A percentile compares a stretch with the other conserved stretches of the same genome.
These are phyloP conservation scores for Aquilaria agallochum DNA, from an alignment of 441 rosid species.

Conservation along the genomic window DNA sequence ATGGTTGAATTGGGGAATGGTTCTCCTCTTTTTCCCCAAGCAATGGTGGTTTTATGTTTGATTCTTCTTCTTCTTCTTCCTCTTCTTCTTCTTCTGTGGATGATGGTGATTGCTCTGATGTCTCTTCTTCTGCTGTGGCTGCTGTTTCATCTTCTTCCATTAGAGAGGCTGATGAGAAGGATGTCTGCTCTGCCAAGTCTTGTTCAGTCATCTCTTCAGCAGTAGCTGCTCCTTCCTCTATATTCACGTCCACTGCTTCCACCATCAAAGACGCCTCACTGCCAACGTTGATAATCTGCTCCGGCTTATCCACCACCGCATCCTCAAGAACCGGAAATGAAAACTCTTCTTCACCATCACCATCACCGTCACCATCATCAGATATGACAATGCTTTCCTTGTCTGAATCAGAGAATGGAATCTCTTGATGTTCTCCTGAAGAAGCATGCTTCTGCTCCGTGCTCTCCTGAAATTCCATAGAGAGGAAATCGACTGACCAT, in stretches of 20 bases:
- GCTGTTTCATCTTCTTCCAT: conserved; percentile 4
- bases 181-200: neutral
- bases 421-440: conserved; percentile 8
- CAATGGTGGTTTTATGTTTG: neutral
- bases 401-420: conserved; percentile 8
- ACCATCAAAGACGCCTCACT: neutral
- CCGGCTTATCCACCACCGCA: neutral
- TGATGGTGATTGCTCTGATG: neutral
- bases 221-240: conserved; percentile 9
- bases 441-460: conserved; percentile 11
- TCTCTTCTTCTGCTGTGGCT: conserved; percentile 4
- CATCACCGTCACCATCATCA: neutral
- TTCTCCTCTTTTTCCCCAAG: neutral
- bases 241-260: conserved; percentile 1
- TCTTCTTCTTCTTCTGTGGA: neutral
- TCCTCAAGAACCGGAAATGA: neutral
- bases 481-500: conserved; percentile 1
- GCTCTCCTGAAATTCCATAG: conserved; percentile 23
- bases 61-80: neutral
- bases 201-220: neutral
- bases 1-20: neutral
- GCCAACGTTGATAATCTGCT: conserved; percentile 9
- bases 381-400: conserved; percentile 9
- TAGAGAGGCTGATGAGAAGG: neutral
- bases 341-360: neutral